A percentile compares a stretch with the other conserved stretches of the same genome.
Evolutionary conservation across 768 basidiomycete genomes (phyloP).

Genomic region (Piloderma croceum): DNA sequence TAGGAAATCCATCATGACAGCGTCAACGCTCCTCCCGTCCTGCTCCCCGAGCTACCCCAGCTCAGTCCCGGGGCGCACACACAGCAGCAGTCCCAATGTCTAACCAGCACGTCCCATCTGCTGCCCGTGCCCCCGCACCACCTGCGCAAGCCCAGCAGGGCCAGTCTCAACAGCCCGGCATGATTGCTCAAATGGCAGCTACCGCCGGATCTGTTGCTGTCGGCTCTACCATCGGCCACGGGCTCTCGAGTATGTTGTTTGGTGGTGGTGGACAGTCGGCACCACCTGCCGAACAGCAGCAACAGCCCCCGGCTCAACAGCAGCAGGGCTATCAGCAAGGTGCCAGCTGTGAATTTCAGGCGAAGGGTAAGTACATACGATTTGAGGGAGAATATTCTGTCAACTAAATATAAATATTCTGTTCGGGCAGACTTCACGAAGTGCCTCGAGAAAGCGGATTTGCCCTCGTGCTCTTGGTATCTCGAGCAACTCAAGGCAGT

Average conservation of each 20-base stretch:
- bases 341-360: slow-evolving; percentile 68
- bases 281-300: slow-evolving; percentile 42
- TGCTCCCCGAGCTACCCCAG: neutral
- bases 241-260: slow-evolving; percentile 86
- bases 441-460: slow-evolving; percentile 78
- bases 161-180: slow-evolving; percentile 55
- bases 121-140: slow-evolving; percentile 35
- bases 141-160: slow-evolving; percentile 26
- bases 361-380: slow-evolving; percentile 55
- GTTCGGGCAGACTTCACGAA: slow-evolving; percentile 64
- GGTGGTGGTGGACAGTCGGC: slow-evolving; percentile 53
- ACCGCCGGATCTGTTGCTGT: slow-evolving; percentile 88
- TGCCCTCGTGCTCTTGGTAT: slow-evolving; percentile 79
- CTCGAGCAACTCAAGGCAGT: slow-evolving; percentile 86
- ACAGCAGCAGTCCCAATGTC: slow-evolving; percentile 7
- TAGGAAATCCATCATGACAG: too few relatives aligned
- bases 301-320: slow-evolving; percentile 41
- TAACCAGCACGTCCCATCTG: slow-evolving; percentile 38
- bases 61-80: neutral
- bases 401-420: neutral
- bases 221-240: slow-evolving; percentile 85
- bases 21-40: neutral
- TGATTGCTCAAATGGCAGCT: slow-evolving; percentile 82
- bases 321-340: slow-evolving; percentile 35
- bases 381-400: neutral